Percentiles rank a stretch among this genome's conserved stretches.
Evolutionary conservation across 1,284 basidiomycete species (phyloP).

Genomic region (Ceratobasidium sp.): DNA sequence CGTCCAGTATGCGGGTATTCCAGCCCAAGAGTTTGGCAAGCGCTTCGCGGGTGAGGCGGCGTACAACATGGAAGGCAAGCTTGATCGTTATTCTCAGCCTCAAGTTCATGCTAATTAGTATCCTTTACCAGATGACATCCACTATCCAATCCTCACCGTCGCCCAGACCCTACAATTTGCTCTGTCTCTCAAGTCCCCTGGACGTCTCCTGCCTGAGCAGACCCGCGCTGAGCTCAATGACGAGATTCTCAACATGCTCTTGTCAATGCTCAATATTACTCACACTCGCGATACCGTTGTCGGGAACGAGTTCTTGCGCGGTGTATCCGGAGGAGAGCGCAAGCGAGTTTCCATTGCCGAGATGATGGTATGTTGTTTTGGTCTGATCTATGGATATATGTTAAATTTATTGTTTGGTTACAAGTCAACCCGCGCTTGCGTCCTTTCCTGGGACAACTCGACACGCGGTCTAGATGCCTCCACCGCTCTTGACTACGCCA

Average conservation of each 20-base stretch:
- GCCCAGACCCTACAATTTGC: constrained; percentile 69
- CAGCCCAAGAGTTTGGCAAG: constrained; percentile 66
- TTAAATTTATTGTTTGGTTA: too few species aligned
- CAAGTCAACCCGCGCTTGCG: constrained; percentile 51
- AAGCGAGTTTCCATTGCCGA: constrained; percentile 75
- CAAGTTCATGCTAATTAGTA: constrained; percentile 30
- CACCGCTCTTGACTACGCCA: constrained; percentile 71
- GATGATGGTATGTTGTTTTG: constrained; percentile 58
- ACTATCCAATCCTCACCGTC: constrained; percentile 73
- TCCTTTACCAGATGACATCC: constrained; percentile 63
- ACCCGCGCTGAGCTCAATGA: constrained; percentile 64
- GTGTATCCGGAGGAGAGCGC: constrained; percentile 71
- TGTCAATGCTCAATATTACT: constrained; percentile 72
- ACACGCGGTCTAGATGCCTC: constrained; percentile 72
- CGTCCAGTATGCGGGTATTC: constrained; percentile 70
- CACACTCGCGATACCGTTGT: constrained; percentile 71
- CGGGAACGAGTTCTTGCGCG: constrained; percentile 69
- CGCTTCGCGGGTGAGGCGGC: constrained; percentile 66
- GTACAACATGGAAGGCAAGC: constrained; percentile 63
- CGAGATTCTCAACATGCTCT: constrained; percentile 66
- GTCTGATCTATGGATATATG: too few species aligned
- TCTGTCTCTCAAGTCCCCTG: constrained; percentile 66
- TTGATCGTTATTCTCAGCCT: constrained; percentile 50
- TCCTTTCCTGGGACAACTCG: constrained; percentile 67
- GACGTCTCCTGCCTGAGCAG: constrained; percentile 63